These are phyloP conservation scores for Drechslerella coelobrocha DNA, from an alignment of 2,329 filamentous ascomycete species.

Conservation along the genomic window DNA sequence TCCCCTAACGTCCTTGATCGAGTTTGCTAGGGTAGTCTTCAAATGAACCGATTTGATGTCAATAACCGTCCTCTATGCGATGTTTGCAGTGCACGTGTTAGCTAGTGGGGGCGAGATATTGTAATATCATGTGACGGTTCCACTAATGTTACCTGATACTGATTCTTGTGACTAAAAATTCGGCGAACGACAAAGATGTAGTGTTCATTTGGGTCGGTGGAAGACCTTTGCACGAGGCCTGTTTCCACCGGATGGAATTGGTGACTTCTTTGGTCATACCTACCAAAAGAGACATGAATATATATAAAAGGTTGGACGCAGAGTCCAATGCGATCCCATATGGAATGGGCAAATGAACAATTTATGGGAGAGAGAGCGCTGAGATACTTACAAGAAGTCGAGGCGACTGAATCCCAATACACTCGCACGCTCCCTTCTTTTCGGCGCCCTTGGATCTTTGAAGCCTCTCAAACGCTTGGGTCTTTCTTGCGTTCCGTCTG, in stretches of 20 bases:
- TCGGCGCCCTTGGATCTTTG: slow-evolving; percentile 54
- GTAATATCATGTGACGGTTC: too few species aligned
- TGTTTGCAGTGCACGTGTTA: slow-evolving; percentile 38
- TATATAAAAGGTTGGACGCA: slow-evolving; percentile 6
- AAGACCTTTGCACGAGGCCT: slow-evolving; percentile 60
- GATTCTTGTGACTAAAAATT: slow-evolving; percentile 83
- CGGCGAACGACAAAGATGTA: slow-evolving; percentile 84
- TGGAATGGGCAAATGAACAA: too few species aligned
- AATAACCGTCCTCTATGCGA: slow-evolving; percentile 66
- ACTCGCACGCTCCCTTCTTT: slow-evolving; percentile 59
- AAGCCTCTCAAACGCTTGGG: too few species aligned
- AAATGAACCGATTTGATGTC: slow-evolving; percentile 85
- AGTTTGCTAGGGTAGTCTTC: slow-evolving; percentile 71
- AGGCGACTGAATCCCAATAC: slow-evolving; percentile 73
- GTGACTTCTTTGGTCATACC: slow-evolving; percentile 66
- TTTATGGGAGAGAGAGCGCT: too few species aligned
- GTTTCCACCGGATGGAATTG: slow-evolving; percentile 74
- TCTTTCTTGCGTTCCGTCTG: background rate
- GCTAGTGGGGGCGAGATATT: too few species aligned
- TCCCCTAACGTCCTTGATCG: slow-evolving; percentile 78
- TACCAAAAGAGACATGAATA: slow-evolving; percentile 4
- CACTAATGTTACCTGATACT: slow-evolving; percentile 64
- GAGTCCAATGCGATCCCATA: background rate
- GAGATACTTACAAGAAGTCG: slow-evolving; percentile 65
- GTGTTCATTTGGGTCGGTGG: slow-evolving; percentile 75